These are phyloP conservation scores for Boletus rufocinnamomeus DNA, from an alignment of 768 basidiomycete species.

Conservation along the genomic window DNA sequence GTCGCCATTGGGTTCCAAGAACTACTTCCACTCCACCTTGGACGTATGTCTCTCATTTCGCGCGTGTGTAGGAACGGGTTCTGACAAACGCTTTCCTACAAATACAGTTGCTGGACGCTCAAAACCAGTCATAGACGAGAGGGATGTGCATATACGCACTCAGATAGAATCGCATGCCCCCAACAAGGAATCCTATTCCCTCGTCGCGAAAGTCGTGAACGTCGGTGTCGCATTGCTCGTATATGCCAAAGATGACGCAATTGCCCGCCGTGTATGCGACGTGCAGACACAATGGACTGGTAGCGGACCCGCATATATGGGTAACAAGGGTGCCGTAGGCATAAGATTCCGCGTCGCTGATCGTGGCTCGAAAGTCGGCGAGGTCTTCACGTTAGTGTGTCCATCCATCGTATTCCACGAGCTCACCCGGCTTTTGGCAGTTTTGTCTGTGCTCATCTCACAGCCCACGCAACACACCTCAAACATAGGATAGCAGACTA, in stretches of 20 bases:
- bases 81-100: slow-evolving; percentile 11
- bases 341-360: slow-evolving; percentile 75
- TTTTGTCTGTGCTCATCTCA: slow-evolving; percentile 91
- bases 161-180: slow-evolving; percentile 73
- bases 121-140: slow-evolving; percentile 62
- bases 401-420: not conserved
- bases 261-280: slow-evolving; percentile 60
- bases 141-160: slow-evolving; percentile 69
- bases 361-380: slow-evolving; percentile 57
- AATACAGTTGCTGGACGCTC: slow-evolving; percentile 76
- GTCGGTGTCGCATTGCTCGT: slow-evolving; percentile 88
- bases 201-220: slow-evolving; percentile 79
- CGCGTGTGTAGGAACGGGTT: not conserved
- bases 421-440: slow-evolving; percentile 41
- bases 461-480: slow-evolving; percentile 73
- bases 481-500: slow-evolving; percentile 73
- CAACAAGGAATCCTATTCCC: slow-evolving; percentile 71
- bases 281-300: slow-evolving; percentile 79
- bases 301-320: slow-evolving; percentile 74
- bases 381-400: slow-evolving; percentile 77
- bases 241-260: slow-evolving; percentile 73
- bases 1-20: slow-evolving; percentile 95
- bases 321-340: slow-evolving; percentile 95
- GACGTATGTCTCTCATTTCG: slow-evolving; percentile 54
- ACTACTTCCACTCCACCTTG: slow-evolving; percentile 84